phyloP scores from a whole-genome alignment of 2,329 filamentous ascomycete species.

The Trichoderma koningiopsis region DNA sequence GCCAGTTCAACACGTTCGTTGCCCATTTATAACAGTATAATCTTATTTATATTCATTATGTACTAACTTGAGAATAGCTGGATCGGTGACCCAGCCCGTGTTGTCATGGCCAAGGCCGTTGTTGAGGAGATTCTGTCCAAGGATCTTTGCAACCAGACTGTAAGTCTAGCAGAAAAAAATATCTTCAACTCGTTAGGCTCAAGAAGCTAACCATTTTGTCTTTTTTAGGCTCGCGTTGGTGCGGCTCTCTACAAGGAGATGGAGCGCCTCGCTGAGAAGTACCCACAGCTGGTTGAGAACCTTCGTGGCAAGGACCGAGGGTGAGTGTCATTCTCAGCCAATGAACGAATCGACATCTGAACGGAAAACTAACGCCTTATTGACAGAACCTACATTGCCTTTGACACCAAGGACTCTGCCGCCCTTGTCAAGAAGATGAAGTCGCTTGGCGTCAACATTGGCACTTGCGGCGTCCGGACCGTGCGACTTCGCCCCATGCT shows the following conservation, averaged over 20 bases:
- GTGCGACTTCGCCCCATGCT: slow-evolving; percentile 79
- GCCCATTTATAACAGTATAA: not conserved
- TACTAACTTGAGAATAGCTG: slow-evolving; percentile 44
- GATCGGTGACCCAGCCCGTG: slow-evolving; percentile 81
- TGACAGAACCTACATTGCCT: slow-evolving; percentile 71
- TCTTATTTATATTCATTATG: too few species aligned
- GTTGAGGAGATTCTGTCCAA: slow-evolving; percentile 72
- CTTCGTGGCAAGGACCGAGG: slow-evolving; percentile 74
- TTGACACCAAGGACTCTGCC: slow-evolving; percentile 71
- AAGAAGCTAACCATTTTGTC: slow-evolving; percentile 2
- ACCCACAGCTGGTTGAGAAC: slow-evolving; percentile 71
- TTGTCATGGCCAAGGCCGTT: slow-evolving; percentile 76
- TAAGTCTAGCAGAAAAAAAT: slow-evolving; percentile 24
- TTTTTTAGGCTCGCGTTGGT: slow-evolving; percentile 59
- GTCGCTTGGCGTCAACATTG: slow-evolving; percentile 73
- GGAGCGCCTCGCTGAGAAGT: slow-evolving; percentile 62
- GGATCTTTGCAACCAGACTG: slow-evolving; percentile 65
- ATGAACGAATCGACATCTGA: not conserved
- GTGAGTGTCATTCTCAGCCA: slow-evolving; percentile 25
- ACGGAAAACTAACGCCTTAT: not conserved
- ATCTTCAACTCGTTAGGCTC: too few species aligned
- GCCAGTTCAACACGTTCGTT: slow-evolving; percentile 73
- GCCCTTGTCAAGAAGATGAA: slow-evolving; percentile 72
- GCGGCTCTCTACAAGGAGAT: slow-evolving; percentile 69
- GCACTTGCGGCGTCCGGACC: slow-evolving; percentile 69